These are phyloP conservation scores for Lentinula aciculospora DNA, from an alignment of 768 basidiomycete genomes.

Conservation along the genomic window DNA sequence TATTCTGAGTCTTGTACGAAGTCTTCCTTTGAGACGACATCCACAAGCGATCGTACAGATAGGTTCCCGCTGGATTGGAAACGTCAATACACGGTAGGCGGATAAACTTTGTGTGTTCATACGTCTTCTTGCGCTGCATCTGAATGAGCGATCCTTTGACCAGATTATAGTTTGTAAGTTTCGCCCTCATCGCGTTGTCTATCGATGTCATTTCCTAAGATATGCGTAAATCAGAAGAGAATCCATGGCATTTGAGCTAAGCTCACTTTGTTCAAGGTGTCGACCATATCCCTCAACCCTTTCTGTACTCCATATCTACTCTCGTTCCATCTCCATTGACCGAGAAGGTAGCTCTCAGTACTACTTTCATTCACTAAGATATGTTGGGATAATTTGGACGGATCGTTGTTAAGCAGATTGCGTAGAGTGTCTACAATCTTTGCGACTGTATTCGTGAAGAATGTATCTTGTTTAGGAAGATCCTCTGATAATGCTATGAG, in stretches of 20 bases:
- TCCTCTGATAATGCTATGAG: constrained; percentile 88
- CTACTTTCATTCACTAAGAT: constrained; percentile 73
- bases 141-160: constrained; percentile 89
- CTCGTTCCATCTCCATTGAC: constrained; percentile 90
- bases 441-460: constrained; percentile 83
- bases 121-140: constrained; percentile 95
- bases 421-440: constrained; percentile 94
- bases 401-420: constrained; percentile 85
- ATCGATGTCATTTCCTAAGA: constrained; percentile 88
- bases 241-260: neutral
- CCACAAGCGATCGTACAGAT: constrained; percentile 82
- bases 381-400: constrained; percentile 68
- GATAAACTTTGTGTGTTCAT: constrained; percentile 8
- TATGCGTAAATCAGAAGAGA: neutral
- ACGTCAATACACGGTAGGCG: neutral
- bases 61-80: constrained; percentile 72
- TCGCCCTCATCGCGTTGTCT: constrained; percentile 90
- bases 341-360: constrained; percentile 76
- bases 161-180: constrained; percentile 86
- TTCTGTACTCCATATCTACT: constrained; percentile 84
- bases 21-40: constrained; percentile 77
- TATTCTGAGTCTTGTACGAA: constrained; percentile 90
- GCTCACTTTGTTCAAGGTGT: constrained; percentile 77
- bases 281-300: constrained; percentile 78
- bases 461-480: constrained; percentile 84